Evolutionary conservation across 2,329 filamentous ascomycete species (phyloP).

Genomic region (Aspergillus versicolor): DNA sequence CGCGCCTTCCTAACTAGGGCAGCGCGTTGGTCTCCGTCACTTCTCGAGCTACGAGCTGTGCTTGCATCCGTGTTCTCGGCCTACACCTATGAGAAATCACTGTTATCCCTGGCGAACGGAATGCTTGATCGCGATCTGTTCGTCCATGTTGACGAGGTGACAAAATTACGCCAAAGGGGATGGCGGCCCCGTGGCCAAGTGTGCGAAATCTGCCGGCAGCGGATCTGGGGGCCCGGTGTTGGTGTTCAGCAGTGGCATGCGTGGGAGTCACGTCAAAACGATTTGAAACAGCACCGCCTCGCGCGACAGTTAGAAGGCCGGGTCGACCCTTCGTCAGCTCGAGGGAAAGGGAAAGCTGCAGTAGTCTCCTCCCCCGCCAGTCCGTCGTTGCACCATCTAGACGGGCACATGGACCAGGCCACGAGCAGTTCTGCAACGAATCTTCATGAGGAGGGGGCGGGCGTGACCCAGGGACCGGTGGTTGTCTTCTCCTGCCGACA

Average conservation of each 20-base stretch:
- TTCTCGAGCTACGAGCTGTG: constrained; percentile 82
- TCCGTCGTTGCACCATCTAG: constrained; percentile 16
- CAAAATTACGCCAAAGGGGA: constrained; percentile 73
- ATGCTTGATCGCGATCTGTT: constrained; percentile 89
- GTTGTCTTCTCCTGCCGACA: constrained; percentile 52
- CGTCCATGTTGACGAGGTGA: constrained; percentile 72
- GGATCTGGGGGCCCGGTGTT: constrained; percentile 87
- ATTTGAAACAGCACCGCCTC: constrained; percentile 31
- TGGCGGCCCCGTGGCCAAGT: constrained; percentile 86
- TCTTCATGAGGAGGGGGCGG: constrained; percentile 5
- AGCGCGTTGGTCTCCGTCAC: constrained; percentile 75
- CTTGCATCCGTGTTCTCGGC: constrained; percentile 89
- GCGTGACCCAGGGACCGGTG: constrained; percentile 26
- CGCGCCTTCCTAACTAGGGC: constrained; percentile 84
- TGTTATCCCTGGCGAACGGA: constrained; percentile 79
- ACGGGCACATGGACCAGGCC: constrained; percentile 17
- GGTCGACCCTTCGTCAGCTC: constrained; percentile 26
- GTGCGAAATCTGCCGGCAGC: constrained; percentile 79
- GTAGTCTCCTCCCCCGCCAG: constrained; percentile 21
- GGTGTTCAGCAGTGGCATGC: constrained; percentile 74
- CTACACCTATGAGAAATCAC: constrained; percentile 91
- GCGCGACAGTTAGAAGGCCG: constrained; percentile 29
- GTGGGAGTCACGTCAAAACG: constrained; percentile 65
- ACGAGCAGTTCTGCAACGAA: constrained; percentile 7
- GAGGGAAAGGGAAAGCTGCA: constrained; percentile 42